These are phyloP conservation scores for Calvatia gigantea DNA, from an alignment of 768 basidiomycete genomes.

Conservation along the genomic window DNA sequence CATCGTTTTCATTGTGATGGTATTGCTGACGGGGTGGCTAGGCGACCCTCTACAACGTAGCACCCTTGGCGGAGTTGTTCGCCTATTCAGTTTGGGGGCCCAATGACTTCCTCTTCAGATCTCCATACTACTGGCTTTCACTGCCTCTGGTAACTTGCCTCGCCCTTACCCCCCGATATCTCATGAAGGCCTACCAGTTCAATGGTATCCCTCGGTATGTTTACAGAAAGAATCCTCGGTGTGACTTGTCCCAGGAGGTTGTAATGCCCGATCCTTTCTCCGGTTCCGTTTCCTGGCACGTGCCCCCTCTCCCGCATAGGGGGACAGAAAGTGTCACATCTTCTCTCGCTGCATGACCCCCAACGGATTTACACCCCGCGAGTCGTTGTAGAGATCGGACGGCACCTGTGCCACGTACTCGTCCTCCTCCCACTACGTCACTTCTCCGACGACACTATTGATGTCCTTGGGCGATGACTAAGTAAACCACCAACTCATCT, in stretches of 20 bases:
- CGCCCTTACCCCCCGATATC: constrained; percentile 78
- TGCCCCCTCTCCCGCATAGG: constrained; percentile 31
- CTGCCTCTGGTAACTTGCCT: constrained; percentile 70
- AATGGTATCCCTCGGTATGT: constrained; percentile 72
- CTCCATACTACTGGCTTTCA: constrained; percentile 87
- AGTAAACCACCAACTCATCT: too few species aligned
- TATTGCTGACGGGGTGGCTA: not conserved
- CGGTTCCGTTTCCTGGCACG: constrained; percentile 23
- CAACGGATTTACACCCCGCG: constrained; percentile 38
- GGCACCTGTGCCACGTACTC: too few species aligned
- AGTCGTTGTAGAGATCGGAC: too few species aligned
- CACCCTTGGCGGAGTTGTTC: constrained; percentile 79
- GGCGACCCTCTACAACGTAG: constrained; percentile 84
- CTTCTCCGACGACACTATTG: too few species aligned
- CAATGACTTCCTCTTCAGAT: constrained; percentile 73
- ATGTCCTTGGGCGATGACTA: too few species aligned
- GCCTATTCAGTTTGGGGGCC: constrained; percentile 71
- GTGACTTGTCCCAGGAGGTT: constrained; percentile 46
- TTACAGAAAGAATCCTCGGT: constrained; percentile 61
- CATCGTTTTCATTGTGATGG: not conserved
- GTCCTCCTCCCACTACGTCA: too few species aligned
- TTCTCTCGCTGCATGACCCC: constrained; percentile 29
- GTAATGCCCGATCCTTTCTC: constrained; percentile 30
- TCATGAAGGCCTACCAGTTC: constrained; percentile 67
- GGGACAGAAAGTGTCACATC: constrained; percentile 38